Evolutionary conservation across 495 filamentous ascomycete species (phyloP).

Genomic region (Penicillium chermesinum): DNA sequence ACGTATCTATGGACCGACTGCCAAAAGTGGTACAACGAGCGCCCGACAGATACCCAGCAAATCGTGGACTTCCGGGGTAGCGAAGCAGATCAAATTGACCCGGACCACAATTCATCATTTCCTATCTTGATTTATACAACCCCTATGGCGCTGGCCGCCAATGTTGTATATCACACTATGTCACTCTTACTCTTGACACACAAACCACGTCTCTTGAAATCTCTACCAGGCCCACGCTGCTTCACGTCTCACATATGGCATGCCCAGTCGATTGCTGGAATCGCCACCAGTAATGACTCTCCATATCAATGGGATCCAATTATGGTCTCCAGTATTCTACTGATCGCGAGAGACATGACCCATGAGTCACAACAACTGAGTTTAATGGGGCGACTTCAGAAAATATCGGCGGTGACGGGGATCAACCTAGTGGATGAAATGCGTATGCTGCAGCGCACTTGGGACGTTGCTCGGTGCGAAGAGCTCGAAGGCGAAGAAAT

Average conservation of each 20-base stretch:
- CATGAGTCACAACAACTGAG: constrained; percentile 23
- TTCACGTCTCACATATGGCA: constrained; percentile 28
- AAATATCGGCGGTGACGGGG: constrained; percentile 14
- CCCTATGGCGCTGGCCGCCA: constrained; percentile 27
- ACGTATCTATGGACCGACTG: constrained; percentile 25
- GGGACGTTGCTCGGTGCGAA: constrained; percentile 22
- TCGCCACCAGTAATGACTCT: constrained; percentile 22
- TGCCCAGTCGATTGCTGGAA: constrained; percentile 24
- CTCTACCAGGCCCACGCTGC: constrained; percentile 21
- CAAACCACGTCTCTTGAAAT: constrained; percentile 23
- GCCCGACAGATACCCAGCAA: constrained; percentile 18
- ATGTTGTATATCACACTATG: constrained; percentile 21
- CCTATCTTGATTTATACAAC: constrained; percentile 27
- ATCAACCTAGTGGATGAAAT: constrained; percentile 20
- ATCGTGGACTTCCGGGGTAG: constrained; percentile 24
- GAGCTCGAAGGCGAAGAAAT: constrained; percentile 16
- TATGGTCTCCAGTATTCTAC: constrained; percentile 16
- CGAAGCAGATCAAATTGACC: constrained; percentile 24
- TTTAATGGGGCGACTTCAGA: constrained; percentile 10
- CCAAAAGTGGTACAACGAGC: constrained; percentile 29
- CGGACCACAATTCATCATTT: constrained; percentile 20
- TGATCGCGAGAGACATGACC: constrained; percentile 21
- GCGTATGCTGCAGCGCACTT: constrained; percentile 9
- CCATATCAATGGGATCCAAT: constrained; percentile 26
- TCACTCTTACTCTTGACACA: constrained; percentile 19